These are phyloP conservation scores for Fusarium foetens DNA, from an alignment of 2,329 filamentous ascomycete genomes.

Conservation along the genomic window DNA sequence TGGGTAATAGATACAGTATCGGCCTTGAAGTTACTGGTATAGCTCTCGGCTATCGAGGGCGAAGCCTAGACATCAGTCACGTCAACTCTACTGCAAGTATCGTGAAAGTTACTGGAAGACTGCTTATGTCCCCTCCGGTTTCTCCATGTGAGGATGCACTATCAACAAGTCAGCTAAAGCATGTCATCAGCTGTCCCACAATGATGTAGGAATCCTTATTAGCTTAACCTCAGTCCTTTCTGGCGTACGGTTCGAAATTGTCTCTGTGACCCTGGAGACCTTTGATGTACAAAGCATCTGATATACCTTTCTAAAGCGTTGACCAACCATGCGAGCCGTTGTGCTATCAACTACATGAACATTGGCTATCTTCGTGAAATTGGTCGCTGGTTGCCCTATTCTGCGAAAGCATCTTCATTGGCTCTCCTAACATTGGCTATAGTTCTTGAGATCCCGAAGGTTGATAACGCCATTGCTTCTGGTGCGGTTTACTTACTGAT, in stretches of 20 bases:
- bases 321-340: accelerated
- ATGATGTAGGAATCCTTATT: accelerated
- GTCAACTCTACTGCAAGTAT: too few species aligned
- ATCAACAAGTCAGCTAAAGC: neutral
- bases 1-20: neutral
- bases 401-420: neutral
- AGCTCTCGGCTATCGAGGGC: accelerated
- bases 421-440: accelerated
- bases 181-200: accelerated
- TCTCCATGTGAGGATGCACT: accelerated
- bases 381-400: accelerated
- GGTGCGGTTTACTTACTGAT: too few species aligned
- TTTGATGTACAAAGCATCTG: accelerated
- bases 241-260: too few species aligned
- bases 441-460: accelerated
- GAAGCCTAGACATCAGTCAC: accelerated
- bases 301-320: accelerated
- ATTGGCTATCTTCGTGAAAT: accelerated
- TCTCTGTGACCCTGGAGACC: neutral
- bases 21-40: accelerated
- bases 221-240: accelerated
- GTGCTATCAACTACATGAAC: accelerated
- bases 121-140: accelerated
- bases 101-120: accelerated
- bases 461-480: neutral